phyloP scores from a whole-genome alignment of 352 stramenopile species.

The Globisporangium paroecandrum region DNA sequence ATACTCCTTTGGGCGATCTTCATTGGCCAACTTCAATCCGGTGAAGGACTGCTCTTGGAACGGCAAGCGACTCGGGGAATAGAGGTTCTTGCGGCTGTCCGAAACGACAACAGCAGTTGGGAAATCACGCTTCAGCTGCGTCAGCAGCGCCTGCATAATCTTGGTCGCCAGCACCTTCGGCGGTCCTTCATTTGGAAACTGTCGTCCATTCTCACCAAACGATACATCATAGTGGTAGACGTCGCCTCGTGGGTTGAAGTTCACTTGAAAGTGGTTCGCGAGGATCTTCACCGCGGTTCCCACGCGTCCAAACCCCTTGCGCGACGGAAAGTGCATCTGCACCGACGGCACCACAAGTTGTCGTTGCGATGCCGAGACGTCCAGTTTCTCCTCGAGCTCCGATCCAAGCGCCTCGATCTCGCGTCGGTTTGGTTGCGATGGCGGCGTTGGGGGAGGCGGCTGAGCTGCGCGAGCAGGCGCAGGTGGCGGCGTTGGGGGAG shows the following conservation, averaged over 20 bases:
- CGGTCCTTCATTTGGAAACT: constrained; percentile 43
- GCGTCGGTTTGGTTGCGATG: neutral
- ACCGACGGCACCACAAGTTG: constrained; percentile 35
- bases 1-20: constrained; percentile 42
- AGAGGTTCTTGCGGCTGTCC: constrained; percentile 59
- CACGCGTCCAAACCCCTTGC: constrained; percentile 51
- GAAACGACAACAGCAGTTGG: constrained; percentile 38
- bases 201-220: constrained; percentile 35
- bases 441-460: neutral
- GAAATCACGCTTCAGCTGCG: constrained; percentile 35
- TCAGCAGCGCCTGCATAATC: constrained; percentile 52
- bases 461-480: neutral
- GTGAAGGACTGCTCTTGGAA: constrained; percentile 46
- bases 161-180: constrained; percentile 54
- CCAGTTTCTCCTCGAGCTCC: constrained; percentile 42
- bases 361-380: constrained; percentile 15
- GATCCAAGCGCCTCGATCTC: constrained; percentile 15
- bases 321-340: constrained; percentile 41
- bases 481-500: neutral
- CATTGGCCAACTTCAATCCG: constrained; percentile 34
- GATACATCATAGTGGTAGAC: constrained; percentile 75
- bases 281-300: constrained; percentile 39
- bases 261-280: constrained; percentile 70
- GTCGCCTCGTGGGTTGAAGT: constrained; percentile 41
- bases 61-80: constrained; percentile 36